Evolutionary conservation across 1,139 yeast species (phyloP).

Genomic region (Sugiyamaella xylanicola): DNA sequence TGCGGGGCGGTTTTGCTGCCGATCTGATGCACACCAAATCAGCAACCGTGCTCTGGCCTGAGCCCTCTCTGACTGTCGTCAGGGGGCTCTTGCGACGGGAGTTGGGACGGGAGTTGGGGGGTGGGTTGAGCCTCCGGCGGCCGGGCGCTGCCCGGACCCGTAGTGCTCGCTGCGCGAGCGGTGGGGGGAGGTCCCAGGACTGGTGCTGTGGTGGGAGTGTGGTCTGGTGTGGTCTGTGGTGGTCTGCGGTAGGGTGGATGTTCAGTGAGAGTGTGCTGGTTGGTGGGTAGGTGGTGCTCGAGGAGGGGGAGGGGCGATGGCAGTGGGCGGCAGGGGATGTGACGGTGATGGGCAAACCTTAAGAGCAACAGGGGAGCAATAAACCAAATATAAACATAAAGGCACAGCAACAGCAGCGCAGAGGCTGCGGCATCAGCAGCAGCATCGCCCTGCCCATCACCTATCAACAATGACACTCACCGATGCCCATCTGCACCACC

Average conservation of each 20-base stretch:
- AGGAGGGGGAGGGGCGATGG: not conserved
- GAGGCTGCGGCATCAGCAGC: not conserved
- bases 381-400: too few relatives aligned
- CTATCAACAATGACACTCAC: too few relatives aligned
- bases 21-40: not conserved
- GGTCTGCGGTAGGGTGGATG: too few relatives aligned
- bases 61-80: too few relatives aligned
- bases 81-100: too few relatives aligned
- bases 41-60: not conserved
- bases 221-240: too few relatives aligned
- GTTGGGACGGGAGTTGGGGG: too few relatives aligned
- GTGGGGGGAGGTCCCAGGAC: not conserved
- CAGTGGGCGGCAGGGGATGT: not conserved
- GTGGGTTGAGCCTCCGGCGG: not conserved
- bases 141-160: not conserved
- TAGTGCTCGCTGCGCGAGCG: not conserved
- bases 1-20: slow-evolving; percentile 5
- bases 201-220: too few relatives aligned
- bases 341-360: not conserved
- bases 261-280: too few relatives aligned
- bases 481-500: too few relatives aligned
- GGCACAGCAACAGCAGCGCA: not conserved
- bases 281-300: not conserved
- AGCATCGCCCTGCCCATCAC: not conserved
- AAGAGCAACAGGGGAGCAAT: too few relatives aligned